Base-by-base conservation (phyloP, 768 basidiomycete species). In the Hemileccinum rubropunctum region DNA sequence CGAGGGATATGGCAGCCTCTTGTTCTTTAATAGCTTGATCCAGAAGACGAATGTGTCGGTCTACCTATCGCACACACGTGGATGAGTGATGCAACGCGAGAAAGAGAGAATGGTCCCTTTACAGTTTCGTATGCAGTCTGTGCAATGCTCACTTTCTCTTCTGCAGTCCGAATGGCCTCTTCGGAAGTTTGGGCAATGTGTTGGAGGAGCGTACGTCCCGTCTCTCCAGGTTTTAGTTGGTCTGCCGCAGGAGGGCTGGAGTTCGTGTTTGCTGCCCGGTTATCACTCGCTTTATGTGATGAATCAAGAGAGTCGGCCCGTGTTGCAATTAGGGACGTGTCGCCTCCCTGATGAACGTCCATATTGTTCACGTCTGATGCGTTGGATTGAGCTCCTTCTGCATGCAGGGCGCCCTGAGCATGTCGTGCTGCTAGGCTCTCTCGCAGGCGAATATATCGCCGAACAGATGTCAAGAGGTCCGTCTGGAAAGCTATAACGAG, bases 101-200 rank as follows among this genome's bases (percentile, higher is more conserved):
- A 43, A 27, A 23, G 37, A 9, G 32, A 42, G 45, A 14, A 33
- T 10, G 15, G 17, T 26, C 17, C 30, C 61, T 82, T 51, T 62
- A 90, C 90, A 32, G 83, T 81, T 58, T 88, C 84, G 57, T 81
- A 80, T 21, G 82, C 80, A 10, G 86, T 78, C 56, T 81, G 79
- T 3, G 88, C 84, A 15, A 91, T 74, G 56, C 82, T 88, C 27
- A 86, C 78, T 62, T 91, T 91, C 65, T 93, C 90, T 53, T 89
- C 85, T 11, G 82, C 80, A 4, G 81, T 76, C 4, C 81, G 78
- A 10, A 84, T 65, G 1, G 81, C 64, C 52, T 84, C 81, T 58
- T 86, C 85, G 12, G 78, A 72, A 8, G 83, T 64, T 53, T 75
- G 75, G 3, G 84, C 81, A 45, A 90, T 76, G 42, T 75, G 73